phyloP scores from a whole-genome alignment of 2,329 filamentous ascomycete genomes.

The Alternaria angustiovoidea region DNA sequence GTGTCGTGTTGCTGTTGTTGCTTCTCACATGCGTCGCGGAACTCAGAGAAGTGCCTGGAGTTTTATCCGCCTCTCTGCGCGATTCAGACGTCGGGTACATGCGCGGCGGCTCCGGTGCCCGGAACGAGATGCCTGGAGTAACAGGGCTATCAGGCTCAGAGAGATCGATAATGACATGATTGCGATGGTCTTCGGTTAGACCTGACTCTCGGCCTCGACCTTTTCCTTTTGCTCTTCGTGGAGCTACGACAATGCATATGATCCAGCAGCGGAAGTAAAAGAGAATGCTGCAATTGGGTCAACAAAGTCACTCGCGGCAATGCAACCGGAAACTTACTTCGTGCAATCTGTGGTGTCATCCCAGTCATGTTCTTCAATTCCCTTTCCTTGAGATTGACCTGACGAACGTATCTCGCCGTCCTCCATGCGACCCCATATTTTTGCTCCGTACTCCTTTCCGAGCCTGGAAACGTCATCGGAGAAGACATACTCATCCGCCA shows the following conservation, averaged over 20 bases:
- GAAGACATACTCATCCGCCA: constrained; percentile 14
- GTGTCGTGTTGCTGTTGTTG: neutral
- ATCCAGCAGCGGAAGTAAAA: constrained; percentile 27
- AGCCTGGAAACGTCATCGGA: constrained; percentile 5
- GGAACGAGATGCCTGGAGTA: neutral
- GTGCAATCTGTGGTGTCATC: constrained; percentile 2
- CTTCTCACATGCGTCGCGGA: neutral
- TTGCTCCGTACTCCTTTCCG: constrained; percentile 12
- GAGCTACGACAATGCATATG: constrained; percentile 3
- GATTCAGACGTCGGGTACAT: neutral
- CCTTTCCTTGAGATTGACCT: constrained; percentile 1
- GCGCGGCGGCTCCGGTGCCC: constrained; percentile 4
- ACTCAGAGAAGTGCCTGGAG: neutral
- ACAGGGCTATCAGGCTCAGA: neutral
- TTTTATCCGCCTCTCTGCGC: neutral
- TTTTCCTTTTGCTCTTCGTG: constrained; percentile 14
- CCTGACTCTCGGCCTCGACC: neutral
- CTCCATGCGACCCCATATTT: constrained; percentile 17
- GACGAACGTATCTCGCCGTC: constrained; percentile 3
- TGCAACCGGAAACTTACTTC: constrained; percentile 6
- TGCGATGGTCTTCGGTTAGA: neutral
- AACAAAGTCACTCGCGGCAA: neutral
- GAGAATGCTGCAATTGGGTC: constrained; percentile 7
- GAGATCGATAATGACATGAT: neutral
- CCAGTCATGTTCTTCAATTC: constrained; percentile 14